Evolutionary conservation across 768 basidiomycete species (phyloP).

Genomic region (Leccinum truebloodii): DNA sequence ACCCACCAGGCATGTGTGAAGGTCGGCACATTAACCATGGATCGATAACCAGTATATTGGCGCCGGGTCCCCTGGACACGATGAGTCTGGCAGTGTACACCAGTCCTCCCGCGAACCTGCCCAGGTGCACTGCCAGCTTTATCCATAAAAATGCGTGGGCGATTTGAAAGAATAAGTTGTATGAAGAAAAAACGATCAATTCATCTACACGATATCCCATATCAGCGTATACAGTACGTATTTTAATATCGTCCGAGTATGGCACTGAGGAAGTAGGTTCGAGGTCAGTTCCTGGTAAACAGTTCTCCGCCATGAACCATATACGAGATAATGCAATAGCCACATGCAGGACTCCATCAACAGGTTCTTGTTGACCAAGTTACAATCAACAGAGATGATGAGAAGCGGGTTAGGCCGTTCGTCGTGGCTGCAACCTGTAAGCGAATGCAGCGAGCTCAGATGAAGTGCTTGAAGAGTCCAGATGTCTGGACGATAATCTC

Average conservation of each 20-base stretch:
- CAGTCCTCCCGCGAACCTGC: conserved; percentile 22
- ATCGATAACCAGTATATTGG: background rate
- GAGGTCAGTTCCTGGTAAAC: background rate
- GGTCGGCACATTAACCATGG: background rate
- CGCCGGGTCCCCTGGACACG: background rate
- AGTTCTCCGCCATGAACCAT: background rate
- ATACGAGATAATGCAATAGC: background rate
- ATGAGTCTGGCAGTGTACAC: too few species aligned
- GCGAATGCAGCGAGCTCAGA: background rate
- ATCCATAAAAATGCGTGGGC: background rate
- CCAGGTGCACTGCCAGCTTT: background rate
- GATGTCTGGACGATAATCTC: background rate
- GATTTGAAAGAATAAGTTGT: background rate
- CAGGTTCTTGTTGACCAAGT: background rate
- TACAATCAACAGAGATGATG: background rate
- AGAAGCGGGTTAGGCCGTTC: background rate
- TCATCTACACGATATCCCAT: conserved; percentile 2
- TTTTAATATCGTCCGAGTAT: background rate
- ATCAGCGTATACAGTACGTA: background rate
- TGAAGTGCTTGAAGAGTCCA: background rate
- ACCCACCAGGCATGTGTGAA: background rate
- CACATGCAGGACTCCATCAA: background rate
- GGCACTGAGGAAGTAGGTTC: background rate
- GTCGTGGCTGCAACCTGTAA: background rate
- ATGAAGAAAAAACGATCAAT: background rate